Evolutionary conservation across 345 rosid species (phyloP), one percentile per base, ranked within the genome.

Genomic region (Linum tenue): DNA sequence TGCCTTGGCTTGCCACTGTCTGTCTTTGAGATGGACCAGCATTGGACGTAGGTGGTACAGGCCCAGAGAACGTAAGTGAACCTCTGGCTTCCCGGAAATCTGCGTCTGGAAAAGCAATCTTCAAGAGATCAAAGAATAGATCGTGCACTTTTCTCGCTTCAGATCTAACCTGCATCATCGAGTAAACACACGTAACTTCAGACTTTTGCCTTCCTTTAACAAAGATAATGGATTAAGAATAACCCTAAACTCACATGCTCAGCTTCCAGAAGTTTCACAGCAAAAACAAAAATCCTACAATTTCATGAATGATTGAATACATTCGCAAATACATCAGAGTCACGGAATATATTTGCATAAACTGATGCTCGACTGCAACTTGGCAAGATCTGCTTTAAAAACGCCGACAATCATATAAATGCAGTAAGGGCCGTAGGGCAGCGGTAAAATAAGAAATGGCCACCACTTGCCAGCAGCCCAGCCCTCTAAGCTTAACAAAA

Each of bases 91-190:
- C 98, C 72, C 80, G 81, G 72, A 91, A 91, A 78, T 89, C 94
- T 37, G 83, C 81, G 75, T 91, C 95, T 2, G 99, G 91, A 75
- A 95, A 95, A 70, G 90, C 85, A 64, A 83, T 89, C 85, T 86
- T 95, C 85, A 95, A 80, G 72, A 91, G 67, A 76, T 95, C 99
- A 48, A 95, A 95, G 81, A 95, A 89, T 69, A 95, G 89, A 80
- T 91, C 92, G 58, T 95, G 99, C 44, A 95, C 99, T 77, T 95
- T 95, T 72, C 83, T 85, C 40, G 95, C 99, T 81, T 95, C 99
- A 63, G 95, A 77, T 71, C 96, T 81, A 66, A 90, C 97, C 98
- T 92, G 91, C 56, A 56, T 39, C 70, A 73, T 17, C 31, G 1
- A 22, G 42, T 31, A 67, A 73, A 40, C 17, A 40, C 7, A 53